Conservation (phyloP, 2,329 filamentous ascomycete species). For the Trichoderma aggressivum region DNA sequence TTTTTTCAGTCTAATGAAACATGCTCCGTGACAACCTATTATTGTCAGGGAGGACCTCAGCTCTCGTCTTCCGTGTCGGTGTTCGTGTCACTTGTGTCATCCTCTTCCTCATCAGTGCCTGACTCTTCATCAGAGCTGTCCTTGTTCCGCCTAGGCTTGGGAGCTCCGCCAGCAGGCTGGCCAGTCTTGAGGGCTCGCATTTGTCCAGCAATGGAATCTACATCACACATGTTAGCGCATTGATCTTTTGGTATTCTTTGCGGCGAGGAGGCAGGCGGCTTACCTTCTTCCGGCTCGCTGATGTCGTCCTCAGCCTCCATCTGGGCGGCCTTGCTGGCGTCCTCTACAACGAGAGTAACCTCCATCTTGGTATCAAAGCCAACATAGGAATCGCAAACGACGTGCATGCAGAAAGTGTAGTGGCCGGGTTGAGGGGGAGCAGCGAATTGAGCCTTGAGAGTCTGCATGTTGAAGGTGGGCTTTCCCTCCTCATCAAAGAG, state of each 20-base stretch:
- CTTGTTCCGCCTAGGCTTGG: slow-evolving; percentile 52
- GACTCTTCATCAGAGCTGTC: slow-evolving; percentile 67
- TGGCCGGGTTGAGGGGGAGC: slow-evolving; percentile 88
- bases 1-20: slow-evolving; percentile 16
- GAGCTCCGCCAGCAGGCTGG: slow-evolving; percentile 55
- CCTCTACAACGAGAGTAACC: slow-evolving; percentile 83
- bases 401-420: slow-evolving; percentile 92
- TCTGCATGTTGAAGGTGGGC: slow-evolving; percentile 93
- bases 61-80: slow-evolving; percentile 62
- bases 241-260: neutral
- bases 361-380: slow-evolving; percentile 92
- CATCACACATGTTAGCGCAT: slow-evolving; percentile 5
- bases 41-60: slow-evolving; percentile 29
- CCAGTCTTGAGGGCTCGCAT: slow-evolving; percentile 83
- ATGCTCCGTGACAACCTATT: neutral
- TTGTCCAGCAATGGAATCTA: slow-evolving; percentile 85
- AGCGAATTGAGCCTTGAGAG: slow-evolving; percentile 94
- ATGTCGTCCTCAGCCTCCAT: slow-evolving; percentile 90
- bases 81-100: slow-evolving; percentile 65
- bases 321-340: slow-evolving; percentile 77
- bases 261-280: slow-evolving; percentile 32
- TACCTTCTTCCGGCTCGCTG: slow-evolving; percentile 96
- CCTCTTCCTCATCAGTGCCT: slow-evolving; percentile 67
- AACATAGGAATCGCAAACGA: slow-evolving; percentile 92
- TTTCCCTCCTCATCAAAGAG: slow-evolving; percentile 76